phyloP scores from a whole-genome alignment of 495 filamentous ascomycete species.

The Halenospora varia region DNA sequence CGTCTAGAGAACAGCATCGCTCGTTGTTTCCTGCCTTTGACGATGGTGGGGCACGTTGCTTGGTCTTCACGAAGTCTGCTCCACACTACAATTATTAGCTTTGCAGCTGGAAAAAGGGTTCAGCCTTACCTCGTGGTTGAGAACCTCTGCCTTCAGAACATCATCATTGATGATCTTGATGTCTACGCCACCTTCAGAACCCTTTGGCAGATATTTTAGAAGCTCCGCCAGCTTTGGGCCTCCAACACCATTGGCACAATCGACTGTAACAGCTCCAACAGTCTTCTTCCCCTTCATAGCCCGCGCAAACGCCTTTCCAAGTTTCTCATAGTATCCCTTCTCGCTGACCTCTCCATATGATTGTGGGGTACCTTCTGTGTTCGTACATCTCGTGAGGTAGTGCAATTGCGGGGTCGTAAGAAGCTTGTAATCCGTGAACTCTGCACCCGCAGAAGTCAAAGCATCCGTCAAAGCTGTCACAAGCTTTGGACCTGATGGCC shows the following conservation, averaged over 20 bases:
- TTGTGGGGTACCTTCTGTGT: conserved; percentile 76
- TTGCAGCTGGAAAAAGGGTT: neutral
- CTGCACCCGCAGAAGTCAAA: conserved; percentile 67
- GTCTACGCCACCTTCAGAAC: conserved; percentile 60
- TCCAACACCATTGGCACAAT: conserved; percentile 96
- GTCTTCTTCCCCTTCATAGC: conserved; percentile 73
- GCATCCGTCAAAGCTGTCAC: conserved; percentile 72
- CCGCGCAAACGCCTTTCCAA: conserved; percentile 71
- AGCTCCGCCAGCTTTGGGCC: conserved; percentile 87
- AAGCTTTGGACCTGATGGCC: conserved; percentile 82
- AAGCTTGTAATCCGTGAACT: conserved; percentile 75
- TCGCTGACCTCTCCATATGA: conserved; percentile 87
- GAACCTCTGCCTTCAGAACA: conserved; percentile 76
- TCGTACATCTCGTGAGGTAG: conserved; percentile 91
- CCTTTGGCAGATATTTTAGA: conserved; percentile 71
- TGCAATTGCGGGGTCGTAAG: conserved; percentile 95
- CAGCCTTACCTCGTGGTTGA: conserved; percentile 76
- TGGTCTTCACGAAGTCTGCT: conserved; percentile 96
- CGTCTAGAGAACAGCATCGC: conserved; percentile 88
- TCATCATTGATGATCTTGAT: conserved; percentile 90
- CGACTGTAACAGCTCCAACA: conserved; percentile 70
- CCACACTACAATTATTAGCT: conserved; percentile 61
- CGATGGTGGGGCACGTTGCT: conserved; percentile 82
- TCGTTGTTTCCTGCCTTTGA: conserved; percentile 71
- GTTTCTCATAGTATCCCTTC: conserved; percentile 91